These are phyloP conservation scores for Aschersonia sp. DNA, from an alignment of 2,329 filamentous ascomycete genomes.

Conservation along the genomic window DNA sequence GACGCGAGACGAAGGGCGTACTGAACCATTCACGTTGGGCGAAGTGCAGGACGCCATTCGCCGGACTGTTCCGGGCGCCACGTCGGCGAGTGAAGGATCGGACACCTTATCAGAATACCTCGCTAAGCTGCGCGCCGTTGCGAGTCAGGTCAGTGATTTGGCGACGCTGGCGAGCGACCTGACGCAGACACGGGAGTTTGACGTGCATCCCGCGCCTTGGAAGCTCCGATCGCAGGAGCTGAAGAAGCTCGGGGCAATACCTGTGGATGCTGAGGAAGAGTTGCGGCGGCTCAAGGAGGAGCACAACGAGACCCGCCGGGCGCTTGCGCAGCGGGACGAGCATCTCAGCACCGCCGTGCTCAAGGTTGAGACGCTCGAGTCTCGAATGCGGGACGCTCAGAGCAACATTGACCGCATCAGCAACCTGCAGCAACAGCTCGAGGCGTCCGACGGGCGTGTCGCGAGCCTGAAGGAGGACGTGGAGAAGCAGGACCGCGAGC, in stretches of 20 bases:
- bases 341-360: slow-evolving; percentile 77
- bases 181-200: slow-evolving; percentile 65
- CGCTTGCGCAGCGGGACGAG: slow-evolving; percentile 61
- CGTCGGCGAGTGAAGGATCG: slow-evolving; percentile 38
- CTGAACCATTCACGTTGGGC: slow-evolving; percentile 48
- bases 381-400: slow-evolving; percentile 69
- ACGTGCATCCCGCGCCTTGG: slow-evolving; percentile 67
- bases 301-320: slow-evolving; percentile 60
- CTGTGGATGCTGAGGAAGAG: slow-evolving; percentile 75
- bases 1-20: slow-evolving; percentile 53
- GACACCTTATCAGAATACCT: slow-evolving; percentile 59
- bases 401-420: slow-evolving; percentile 59
- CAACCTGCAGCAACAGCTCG: slow-evolving; percentile 47
- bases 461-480: slow-evolving; percentile 46
- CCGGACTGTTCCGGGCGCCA: slow-evolving; percentile 30
- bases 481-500: slow-evolving; percentile 52
- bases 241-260: slow-evolving; percentile 65
- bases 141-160: slow-evolving; percentile 53
- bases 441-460: slow-evolving; percentile 34
- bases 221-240: slow-evolving; percentile 67
- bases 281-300: slow-evolving; percentile 68
- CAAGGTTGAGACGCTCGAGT: slow-evolving; percentile 85
- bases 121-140: slow-evolving; percentile 50
- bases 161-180: slow-evolving; percentile 56
- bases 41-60: slow-evolving; percentile 54